Evolutionary conservation across 2,329 filamentous ascomycete genomes (phyloP).

Genomic region (Elsinoe perseae): DNA sequence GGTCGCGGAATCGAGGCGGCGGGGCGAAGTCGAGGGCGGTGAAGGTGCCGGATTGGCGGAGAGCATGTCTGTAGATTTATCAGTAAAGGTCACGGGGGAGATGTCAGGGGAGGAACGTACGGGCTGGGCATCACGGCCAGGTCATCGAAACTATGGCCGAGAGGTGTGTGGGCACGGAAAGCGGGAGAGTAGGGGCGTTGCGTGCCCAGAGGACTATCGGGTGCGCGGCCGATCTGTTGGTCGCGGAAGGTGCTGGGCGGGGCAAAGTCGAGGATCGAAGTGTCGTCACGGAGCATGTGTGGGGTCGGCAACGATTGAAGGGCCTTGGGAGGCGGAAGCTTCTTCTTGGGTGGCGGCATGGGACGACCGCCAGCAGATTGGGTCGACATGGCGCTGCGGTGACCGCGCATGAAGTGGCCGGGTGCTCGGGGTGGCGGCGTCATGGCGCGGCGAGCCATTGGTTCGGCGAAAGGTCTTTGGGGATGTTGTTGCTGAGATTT

Average conservation of each 20-base stretch:
- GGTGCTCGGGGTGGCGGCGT: slow-evolving; percentile 74
- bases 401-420: slow-evolving; percentile 43
- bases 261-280: slow-evolving; percentile 69
- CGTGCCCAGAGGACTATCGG: slow-evolving; percentile 53
- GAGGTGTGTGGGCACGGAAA: slow-evolving; percentile 66
- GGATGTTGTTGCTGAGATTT: slow-evolving; percentile 25
- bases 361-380: slow-evolving; percentile 35
- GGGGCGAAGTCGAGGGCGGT: slow-evolving; percentile 75
- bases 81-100: slow-evolving; percentile 24
- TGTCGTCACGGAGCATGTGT: slow-evolving; percentile 68
- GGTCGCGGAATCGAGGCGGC: slow-evolving; percentile 63
- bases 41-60: slow-evolving; percentile 72
- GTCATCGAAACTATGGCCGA: slow-evolving; percentile 80
- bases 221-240: slow-evolving; percentile 56
- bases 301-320: slow-evolving; percentile 77
- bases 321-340: slow-evolving; percentile 62
- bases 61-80: slow-evolving; percentile 48
- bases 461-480: slow-evolving; percentile 64
- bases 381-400: slow-evolving; percentile 38
- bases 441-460: slow-evolving; percentile 84
- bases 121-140: slow-evolving; percentile 80
- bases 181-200: slow-evolving; percentile 64
- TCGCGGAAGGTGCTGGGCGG: slow-evolving; percentile 59
- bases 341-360: slow-evolving; percentile 41
- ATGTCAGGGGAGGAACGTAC: slow-evolving; percentile 49